Evolutionary conservation across 352 stramenopile species (phyloP), one percentile per base, ranked within the genome.

Genomic region (Globisporangium heterothallicum): DNA sequence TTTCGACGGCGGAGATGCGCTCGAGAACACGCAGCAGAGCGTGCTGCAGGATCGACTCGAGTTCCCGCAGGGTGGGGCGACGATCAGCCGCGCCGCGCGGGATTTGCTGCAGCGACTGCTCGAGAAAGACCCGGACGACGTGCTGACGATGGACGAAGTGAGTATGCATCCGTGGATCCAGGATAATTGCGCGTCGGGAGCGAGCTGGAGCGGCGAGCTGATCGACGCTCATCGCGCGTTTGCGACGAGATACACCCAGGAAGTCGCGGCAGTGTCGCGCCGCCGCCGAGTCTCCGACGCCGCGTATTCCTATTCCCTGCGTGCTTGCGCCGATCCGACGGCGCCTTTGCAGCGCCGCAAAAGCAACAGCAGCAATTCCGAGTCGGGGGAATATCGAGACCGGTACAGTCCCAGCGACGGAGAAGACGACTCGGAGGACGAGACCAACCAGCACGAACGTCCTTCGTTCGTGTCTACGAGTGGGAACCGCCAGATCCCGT

Each of bases 401-500:
- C 22, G 38, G 14, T 44, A 56, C 3, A 26, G 32, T 2, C 38
- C 51, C 1, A 22, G 6, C 32, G 2, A 29, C 8, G 40, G 60
- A 19, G 42, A 68, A 13, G 41, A 41, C n/a, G 54, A 61, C 9
- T n/a, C 21, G 5, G 47, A 66, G 3, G 35, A 43, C 5, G 63
- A 73, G 13, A 24, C 47, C 25, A 42, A 52, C 13, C 40, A 53
- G 24, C 56, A 60, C 19, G 72, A 77, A 5, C 83, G 80, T 8
- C 68, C 76, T 42, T 94, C 83, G 4, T 88, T 84, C 26, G 58
- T 94, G 29, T 94, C 83, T 4, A 92, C 77, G 3, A 72, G 87
- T 32, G 76, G 78, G 40, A 68, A 65, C 32, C 24, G n/a, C n/a
- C n/a, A n/a, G n/a, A n/a, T 21, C 10, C 27, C 29, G 45, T 51